Percentiles rank a stretch among this genome's conserved stretches.
These are phyloP conservation scores for Lentinus tigrinus DNA, from an alignment of 768 basidiomycete species.

Conservation along the genomic window DNA sequence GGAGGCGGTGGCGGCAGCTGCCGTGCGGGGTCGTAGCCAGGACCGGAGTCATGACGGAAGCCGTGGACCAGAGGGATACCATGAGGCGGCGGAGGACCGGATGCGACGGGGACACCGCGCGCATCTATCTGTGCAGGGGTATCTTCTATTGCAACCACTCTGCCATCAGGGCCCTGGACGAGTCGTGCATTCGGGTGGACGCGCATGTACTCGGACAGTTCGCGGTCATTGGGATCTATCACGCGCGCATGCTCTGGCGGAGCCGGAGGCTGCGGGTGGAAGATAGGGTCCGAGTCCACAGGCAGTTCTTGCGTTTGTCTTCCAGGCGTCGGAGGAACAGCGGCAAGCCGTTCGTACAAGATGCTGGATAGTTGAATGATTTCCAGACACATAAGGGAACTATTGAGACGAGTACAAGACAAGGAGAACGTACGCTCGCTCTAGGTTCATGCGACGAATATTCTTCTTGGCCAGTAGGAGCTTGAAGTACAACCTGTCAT, in stretches of 20 bases:
- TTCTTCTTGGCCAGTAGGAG: slow-evolving; percentile 76
- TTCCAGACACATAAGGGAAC: slow-evolving; percentile 7
- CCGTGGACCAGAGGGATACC: slow-evolving; percentile 24
- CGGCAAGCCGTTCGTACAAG: slow-evolving; percentile 74
- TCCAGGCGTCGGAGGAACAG: slow-evolving; percentile 55
- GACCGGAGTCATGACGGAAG: slow-evolving; percentile 27
- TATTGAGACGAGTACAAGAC: slow-evolving; percentile 1
- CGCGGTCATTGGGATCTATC: slow-evolving; percentile 46
- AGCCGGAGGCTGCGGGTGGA: slow-evolving; percentile 25
- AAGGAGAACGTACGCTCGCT: slow-evolving; percentile 70
- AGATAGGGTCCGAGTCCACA: slow-evolving; percentile 25
- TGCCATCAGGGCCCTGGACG: slow-evolving; percentile 46
- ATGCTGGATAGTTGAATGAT: slow-evolving; percentile 61
- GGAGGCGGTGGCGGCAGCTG: slow-evolving; percentile 26
- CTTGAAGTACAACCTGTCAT: slow-evolving; percentile 84
- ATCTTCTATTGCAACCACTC: slow-evolving; percentile 49
- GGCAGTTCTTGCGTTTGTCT: slow-evolving; percentile 27
- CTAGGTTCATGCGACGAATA: slow-evolving; percentile 84
- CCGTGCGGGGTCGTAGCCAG: slow-evolving; percentile 25
- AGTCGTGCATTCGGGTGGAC: slow-evolving; percentile 48
- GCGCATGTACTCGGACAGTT: slow-evolving; percentile 49
- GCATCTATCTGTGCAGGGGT: slow-evolving; percentile 30
- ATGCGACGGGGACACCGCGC: slow-evolving; percentile 12
- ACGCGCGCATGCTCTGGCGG: slow-evolving; percentile 20
- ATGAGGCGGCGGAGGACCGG: slow-evolving; percentile 23